Base-by-base conservation (phyloP, 352 stramenopile genomes). In the Phytophthora sansomeana region DNA sequence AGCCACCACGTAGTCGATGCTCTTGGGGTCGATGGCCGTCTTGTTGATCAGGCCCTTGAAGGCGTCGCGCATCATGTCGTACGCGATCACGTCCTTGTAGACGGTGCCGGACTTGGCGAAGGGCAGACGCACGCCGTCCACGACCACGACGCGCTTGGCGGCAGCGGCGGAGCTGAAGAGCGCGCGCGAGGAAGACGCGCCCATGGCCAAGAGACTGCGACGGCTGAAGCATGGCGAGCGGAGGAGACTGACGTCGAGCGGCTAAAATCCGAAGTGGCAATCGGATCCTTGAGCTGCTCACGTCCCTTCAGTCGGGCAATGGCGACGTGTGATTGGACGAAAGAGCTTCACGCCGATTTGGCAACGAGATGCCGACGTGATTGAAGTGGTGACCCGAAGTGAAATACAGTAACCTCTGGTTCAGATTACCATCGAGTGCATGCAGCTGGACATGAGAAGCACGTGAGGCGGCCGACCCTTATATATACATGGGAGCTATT, bases 31-130 rank as follows among this genome's bases (percentile, higher is more conserved):
- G 11, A 99, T 74, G 41, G 95, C 97, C 3, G 96, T 98, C 76
- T 98, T 98, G 54, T 90, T 96, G 17, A 99, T 76, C 21, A 99
- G 74, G 10, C 96, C 97, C 77, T 98, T 98, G 73, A 98, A 97
- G 5, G 96, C 96, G 21, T 99, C 80, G 47, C 97, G 94, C 63
- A 98, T 93, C 59, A 99, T 90, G 87, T 99, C 97, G 63, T 99
- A 98, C 16, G 96, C 96, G 57, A 99, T 88, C 72, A 98, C 78
- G 74, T 99, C 96, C 67, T 98, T 96, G 87, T 99, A 99, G 49
- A 98, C 85, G 21, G 96, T 99, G 48, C 89, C 92, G 21, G 93
- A 97, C 77, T 97, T 91, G 49, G 92, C 88, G 81, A 99, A 99
- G 30, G 97, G 97, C 30, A 99, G 84, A 46, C 97, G 94, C 21